phyloP scores from a whole-genome alignment of 2,329 filamentous ascomycete genomes.

The Xylogone sp. region DNA sequence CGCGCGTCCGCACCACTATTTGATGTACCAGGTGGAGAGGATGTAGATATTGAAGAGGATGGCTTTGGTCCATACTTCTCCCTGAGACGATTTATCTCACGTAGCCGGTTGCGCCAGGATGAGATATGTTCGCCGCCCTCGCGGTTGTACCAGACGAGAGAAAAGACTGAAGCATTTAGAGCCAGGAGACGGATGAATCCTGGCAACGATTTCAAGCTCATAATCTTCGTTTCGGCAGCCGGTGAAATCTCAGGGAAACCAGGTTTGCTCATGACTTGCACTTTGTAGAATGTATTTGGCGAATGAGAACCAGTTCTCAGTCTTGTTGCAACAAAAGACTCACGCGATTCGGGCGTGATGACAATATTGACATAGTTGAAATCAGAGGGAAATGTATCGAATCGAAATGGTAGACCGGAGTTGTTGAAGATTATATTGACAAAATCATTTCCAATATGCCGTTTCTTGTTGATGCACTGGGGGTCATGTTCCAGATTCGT shows the following conservation, averaged over 20 bases:
- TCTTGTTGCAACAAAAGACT: constrained; percentile 67
- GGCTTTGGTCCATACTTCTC: constrained; percentile 57
- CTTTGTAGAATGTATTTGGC: constrained; percentile 67
- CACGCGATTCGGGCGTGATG: constrained; percentile 80
- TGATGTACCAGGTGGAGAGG: constrained; percentile 29
- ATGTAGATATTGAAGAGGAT: constrained; percentile 6
- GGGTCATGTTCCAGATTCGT: constrained; percentile 75
- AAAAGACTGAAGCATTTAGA: constrained; percentile 91
- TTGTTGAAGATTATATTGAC: constrained; percentile 99
- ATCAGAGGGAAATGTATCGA: constrained; percentile 88
- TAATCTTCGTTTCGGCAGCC: constrained; percentile 82
- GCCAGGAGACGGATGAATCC: constrained; percentile 84
- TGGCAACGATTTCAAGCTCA: constrained; percentile 77
- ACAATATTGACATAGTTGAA: constrained; percentile 98
- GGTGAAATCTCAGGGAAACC: constrained; percentile 91
- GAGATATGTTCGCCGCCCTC: constrained; percentile 80
- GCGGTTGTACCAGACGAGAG: constrained; percentile 78
- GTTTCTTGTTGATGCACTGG: constrained; percentile 79
- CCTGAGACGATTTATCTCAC: constrained; percentile 78
- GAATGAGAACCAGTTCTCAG: constrained; percentile 34
- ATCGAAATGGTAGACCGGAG: constrained; percentile 82
- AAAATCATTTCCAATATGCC: constrained; percentile 94
- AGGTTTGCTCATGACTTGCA: constrained; percentile 82
- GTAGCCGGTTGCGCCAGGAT: constrained; percentile 82
- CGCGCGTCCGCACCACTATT: constrained; percentile 23